A percentile compares a stretch with the other conserved stretches of the same genome.
phyloP scores from a whole-genome alignment of 768 basidiomycete species.

The Suillus fuscotomentosus region DNA sequence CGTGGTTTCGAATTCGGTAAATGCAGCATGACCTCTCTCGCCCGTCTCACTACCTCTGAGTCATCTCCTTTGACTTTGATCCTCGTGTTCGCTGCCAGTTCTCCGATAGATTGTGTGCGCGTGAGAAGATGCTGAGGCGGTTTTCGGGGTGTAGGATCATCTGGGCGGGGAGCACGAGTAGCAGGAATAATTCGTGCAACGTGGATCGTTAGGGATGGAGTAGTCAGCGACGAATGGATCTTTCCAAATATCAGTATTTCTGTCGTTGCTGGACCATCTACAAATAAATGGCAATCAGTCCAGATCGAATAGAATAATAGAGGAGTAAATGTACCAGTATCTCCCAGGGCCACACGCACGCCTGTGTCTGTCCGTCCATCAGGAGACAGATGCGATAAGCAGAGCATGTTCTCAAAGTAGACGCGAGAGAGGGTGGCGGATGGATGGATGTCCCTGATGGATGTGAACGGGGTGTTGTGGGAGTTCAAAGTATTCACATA shows the following conservation, averaged over 20 bases:
- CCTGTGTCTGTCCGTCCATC: slow-evolving; percentile 45
- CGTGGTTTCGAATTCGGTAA: slow-evolving; percentile 28
- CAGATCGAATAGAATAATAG: background rate
- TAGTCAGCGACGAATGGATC: background rate
- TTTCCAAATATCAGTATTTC: slow-evolving; percentile 59
- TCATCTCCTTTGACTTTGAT: slow-evolving; percentile 26
- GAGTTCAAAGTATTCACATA: slow-evolving; percentile 39
- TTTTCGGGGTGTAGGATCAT: slow-evolving; percentile 74
- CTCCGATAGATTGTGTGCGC: slow-evolving; percentile 9
- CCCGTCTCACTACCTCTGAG: slow-evolving; percentile 29
- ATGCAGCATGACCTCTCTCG: slow-evolving; percentile 9
- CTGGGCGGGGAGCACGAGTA: slow-evolving; percentile 56
- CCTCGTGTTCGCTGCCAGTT: slow-evolving; percentile 21
- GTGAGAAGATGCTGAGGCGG: slow-evolving; percentile 43
- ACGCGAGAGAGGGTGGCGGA: background rate
- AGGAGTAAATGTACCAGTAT: slow-evolving; percentile 49
- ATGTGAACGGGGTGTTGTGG: slow-evolving; percentile 3
- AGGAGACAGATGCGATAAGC: background rate
- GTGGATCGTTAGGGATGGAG: slow-evolving; percentile 34
- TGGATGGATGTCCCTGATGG: slow-evolving; percentile 66
- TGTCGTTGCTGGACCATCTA: slow-evolving; percentile 70
- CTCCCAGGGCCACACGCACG: slow-evolving; percentile 68
- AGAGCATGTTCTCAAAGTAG: background rate
- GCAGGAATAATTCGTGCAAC: slow-evolving; percentile 57
- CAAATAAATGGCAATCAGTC: background rate